These are phyloP conservation scores for Sporodiniella umbellata DNA, from an alignment of 371 early-diverging fungal species.

Conservation along the genomic window DNA sequence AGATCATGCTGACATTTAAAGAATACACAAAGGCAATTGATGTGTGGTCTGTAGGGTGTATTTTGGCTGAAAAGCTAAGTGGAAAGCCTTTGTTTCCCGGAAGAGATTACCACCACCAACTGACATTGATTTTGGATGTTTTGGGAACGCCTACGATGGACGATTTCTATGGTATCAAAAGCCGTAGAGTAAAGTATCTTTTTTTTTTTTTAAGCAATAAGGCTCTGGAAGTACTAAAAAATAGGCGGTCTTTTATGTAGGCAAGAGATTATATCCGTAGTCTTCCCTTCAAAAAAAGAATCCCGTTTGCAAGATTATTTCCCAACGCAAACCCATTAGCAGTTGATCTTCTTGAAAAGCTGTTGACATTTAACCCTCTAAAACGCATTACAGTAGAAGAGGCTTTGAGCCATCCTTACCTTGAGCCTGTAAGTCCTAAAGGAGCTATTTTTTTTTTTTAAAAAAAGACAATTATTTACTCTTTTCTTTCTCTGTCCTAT, in stretches of 20 bases:
- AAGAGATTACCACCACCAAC: constrained; percentile 93
- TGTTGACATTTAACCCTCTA: constrained; percentile 92
- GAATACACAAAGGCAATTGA: constrained; percentile 96
- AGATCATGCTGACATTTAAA: constrained; percentile 95
- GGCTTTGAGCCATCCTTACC: constrained; percentile 89
- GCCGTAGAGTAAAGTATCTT: constrained; percentile 67
- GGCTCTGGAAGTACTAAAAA: not conserved
- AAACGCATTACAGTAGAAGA: constrained; percentile 93
- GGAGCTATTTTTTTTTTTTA: not conserved
- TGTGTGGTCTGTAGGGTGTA: constrained; percentile 98
- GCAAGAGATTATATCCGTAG: constrained; percentile 92
- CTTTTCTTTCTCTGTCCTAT: not conserved
- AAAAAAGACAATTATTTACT: not conserved
- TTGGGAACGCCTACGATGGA: constrained; percentile 97
- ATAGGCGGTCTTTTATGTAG: constrained; percentile 24
- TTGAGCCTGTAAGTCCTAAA: constrained; percentile 30
- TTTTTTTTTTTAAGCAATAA: no score
- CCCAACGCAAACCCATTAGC: constrained; percentile 82
- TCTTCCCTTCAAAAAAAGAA: constrained; percentile 86
- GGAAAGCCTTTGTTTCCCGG: constrained; percentile 91
- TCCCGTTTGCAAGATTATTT: constrained; percentile 78
- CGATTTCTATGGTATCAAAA: constrained; percentile 79
- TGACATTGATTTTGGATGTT: constrained; percentile 95
- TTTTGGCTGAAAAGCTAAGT: constrained; percentile 94
- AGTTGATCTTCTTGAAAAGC: constrained; percentile 84